phyloP scores from a whole-genome alignment of 2,329 filamentous ascomycete genomes.

The Sclerotinia nivalis region DNA sequence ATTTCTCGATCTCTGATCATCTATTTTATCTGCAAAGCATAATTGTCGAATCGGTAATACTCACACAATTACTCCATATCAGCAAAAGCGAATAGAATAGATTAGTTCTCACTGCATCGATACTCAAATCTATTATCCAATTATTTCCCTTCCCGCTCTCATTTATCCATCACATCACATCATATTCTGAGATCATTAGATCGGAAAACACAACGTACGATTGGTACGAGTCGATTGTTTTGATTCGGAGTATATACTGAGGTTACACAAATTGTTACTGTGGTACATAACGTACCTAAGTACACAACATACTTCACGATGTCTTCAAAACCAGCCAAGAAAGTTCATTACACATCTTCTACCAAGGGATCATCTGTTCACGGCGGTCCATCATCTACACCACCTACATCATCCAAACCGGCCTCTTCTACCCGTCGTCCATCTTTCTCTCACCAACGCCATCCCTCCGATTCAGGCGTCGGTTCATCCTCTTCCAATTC shows the following conservation, averaged over 20 bases:
- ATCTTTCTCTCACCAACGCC: slow-evolving; percentile 8
- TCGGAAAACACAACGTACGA: slow-evolving; percentile 14
- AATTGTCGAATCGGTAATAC: slow-evolving; percentile 1
- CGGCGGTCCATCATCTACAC: background rate
- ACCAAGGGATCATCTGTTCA: slow-evolving; percentile 19
- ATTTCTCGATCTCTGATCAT: background rate
- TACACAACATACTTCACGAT: slow-evolving; percentile 1
- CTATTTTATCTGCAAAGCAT: slow-evolving; percentile 7
- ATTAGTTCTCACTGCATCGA: slow-evolving; percentile 10
- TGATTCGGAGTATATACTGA: background rate
- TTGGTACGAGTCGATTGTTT: slow-evolving; percentile 7
- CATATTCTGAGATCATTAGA: background rate
- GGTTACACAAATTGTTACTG: slow-evolving; percentile 9
- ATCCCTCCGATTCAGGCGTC: slow-evolving; percentile 10
- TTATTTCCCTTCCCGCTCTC: background rate
- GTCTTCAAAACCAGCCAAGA: slow-evolving; percentile 17
- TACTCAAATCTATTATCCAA: background rate
- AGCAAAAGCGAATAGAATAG: slow-evolving; percentile 11
- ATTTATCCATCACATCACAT: slow-evolving; percentile 12
- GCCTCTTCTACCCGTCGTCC: background rate
- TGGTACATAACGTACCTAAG: slow-evolving; percentile 6
- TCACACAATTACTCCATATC: background rate
- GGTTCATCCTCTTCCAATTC: slow-evolving; percentile 20
- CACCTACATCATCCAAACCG: background rate
- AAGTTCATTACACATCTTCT: slow-evolving; percentile 20